phyloP scores from a whole-genome alignment of 345 rosid species.

The Rhodamnia argentea region DNA sequence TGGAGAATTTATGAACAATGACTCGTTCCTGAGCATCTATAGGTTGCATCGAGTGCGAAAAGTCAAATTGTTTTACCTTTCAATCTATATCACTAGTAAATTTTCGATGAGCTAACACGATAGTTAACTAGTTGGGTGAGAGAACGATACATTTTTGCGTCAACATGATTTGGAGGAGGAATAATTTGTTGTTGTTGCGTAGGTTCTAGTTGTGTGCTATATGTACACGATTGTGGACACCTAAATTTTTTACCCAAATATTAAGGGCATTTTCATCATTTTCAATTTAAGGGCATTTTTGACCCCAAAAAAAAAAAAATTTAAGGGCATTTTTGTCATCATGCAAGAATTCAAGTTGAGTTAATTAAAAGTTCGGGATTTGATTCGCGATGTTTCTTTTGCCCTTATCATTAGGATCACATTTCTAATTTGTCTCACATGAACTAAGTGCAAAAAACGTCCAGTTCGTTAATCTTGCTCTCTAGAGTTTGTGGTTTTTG shows the following conservation, averaged over 20 bases:
- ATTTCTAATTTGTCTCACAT: neutral
- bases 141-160: neutral
- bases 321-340: neutral
- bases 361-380: neutral
- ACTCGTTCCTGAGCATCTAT: too few species aligned
- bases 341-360: neutral
- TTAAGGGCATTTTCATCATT: neutral
- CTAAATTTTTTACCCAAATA: neutral
- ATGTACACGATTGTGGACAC: neutral
- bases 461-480: neutral
- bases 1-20: too few species aligned
- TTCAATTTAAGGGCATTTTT: neutral
- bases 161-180: neutral
- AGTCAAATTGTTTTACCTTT: too few species aligned
- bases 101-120: too few species aligned
- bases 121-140: too few species aligned
- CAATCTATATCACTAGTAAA: too few species aligned
- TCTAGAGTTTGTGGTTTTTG: neutral
- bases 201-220: neutral
- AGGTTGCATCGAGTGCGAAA: too few species aligned
- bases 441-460: neutral
- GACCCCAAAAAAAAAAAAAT: neutral
- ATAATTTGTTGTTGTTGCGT: neutral
- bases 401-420: neutral
- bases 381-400: neutral